Base-by-base conservation (phyloP, 768 basidiomycete species). In the Daedaleopsis sinensis region DNA sequence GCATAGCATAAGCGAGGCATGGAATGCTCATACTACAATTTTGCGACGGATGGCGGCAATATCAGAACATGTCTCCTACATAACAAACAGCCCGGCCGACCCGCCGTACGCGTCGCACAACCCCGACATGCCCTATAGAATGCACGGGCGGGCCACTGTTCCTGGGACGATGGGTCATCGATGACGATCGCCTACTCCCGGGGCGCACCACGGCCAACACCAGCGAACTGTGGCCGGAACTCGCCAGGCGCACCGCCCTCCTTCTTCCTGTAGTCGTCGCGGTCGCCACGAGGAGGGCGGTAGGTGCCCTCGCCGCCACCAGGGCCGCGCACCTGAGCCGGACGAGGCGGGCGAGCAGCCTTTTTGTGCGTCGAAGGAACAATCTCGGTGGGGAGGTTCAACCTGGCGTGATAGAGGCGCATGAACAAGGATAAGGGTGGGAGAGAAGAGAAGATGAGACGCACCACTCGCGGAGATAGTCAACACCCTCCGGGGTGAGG, bases 291-390 rank as follows among this genome's bases (percentile, higher is more conserved):
- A 68, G 94, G 93, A 46, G 93, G 82, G 66, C 94, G 92, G 83
- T 96, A 93, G 12, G 91, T 86, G 68, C 93, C 91, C 61, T 83
- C 86, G 50, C 86, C 91, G 62, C 88, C 91, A 62, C 88, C 87
- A 35, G 82, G 80, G 19, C 64, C 64, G 67, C 89, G 87, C 58
- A 86, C 85, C 59, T 82, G 78, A 54, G 95, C 90, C 38, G 94
- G 93, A 66, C 93, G 91, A 49, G 90, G 81, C 27, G 91, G 86
- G 71, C 97, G 94, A 54, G 84, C 90, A 62, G 93, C 91, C 82
- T 96, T 97, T 84, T 97, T 97, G 86, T 96, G 94, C 63, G 97
- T 99, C 59, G 93, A 81, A 61, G 96, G 97, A 56, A 99, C 97
- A 73, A 99, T 98, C 79, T 99, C 96, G 62, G 78, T 78, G 54